Base-by-base conservation (phyloP, 2,329 filamentous ascomycete species). In the Cytospora paraplurivora region DNA sequence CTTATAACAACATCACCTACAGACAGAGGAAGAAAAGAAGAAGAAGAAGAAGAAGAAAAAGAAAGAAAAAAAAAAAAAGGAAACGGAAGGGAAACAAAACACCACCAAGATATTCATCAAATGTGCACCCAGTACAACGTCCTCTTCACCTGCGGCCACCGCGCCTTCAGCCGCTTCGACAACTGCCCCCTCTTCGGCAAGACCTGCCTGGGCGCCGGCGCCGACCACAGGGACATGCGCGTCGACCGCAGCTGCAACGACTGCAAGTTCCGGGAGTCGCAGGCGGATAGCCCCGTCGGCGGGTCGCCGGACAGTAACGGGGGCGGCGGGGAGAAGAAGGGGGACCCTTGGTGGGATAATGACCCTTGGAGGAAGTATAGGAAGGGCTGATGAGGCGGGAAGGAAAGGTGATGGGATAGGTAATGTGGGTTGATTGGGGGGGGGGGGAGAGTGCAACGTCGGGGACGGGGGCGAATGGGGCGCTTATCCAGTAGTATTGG, bases 41-140 rank as follows among this genome's bases (percentile, higher is more conserved):
- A 11, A 44, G n/a, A 5, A 15, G 13, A 19, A 19, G 6, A 21
- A n/a, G 10, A n/a, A 47, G 41, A 15, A 10, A 15, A 19, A 10
- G 7, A 33, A 19, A 10, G 32, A 10, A 34, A 52, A n/a, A 51
- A 34, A 56, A 3, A 1, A 32, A 15, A 47, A 47, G 21, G 10
- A 37, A 37, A 37, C 2, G 8, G 3, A 8, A 13, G 35, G 35
- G 12, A 12, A 33, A 44, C 10, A 38, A 27, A 10, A 17, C 12
- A 21, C 35, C 27, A 35, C 19, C n/a, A n/a, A 49, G 38, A 21
- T 53, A 49, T 32, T 37, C 41, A 19, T 27, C 27, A 27, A 27
- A 72, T 72, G 71, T 72, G 71, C 58, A 49, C 56, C 10, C 70
- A 72, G 52, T 52, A 68, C 62, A 68, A 71, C 66, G 59, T 41